Base-by-base conservation (phyloP, 768 basidiomycete species). In the Sistotremastrum niveocremeum region DNA sequence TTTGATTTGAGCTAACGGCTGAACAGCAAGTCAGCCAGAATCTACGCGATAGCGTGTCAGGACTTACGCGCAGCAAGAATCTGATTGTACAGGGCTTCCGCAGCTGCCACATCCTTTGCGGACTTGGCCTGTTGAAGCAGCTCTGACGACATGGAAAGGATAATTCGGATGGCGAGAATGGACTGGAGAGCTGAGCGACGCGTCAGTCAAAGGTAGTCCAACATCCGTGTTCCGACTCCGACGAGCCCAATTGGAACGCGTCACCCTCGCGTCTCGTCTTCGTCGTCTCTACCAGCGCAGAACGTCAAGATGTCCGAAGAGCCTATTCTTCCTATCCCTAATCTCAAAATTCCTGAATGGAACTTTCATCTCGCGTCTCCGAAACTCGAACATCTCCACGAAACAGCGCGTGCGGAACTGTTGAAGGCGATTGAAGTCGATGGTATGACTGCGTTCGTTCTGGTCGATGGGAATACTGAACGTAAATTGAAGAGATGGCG, bases 301-400 rank as follows among this genome's bases (percentile, higher is more conserved):
- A 46, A n/a, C n/a, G n/a, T 11, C 44, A 53, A 42, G 47, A 90
- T 91, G 87, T 74, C 86, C 45, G 85, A 94, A 62, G 87, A 93
- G 52, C 65, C 76, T 9, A 77, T 91, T 2, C 72, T 86, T 36
- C 88, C 88, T 0, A 82, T 86, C 50, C 93, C 91, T 28, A 93
- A 95, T 59, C 77, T 91, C 46, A 66, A 71, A 7, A 72, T 94
- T 11, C 73, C 91, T 1, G 84, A 94, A 55, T 75, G 82, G 57
- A 67, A 83, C 8, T 95, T 87, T 55, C 73, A 75, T 7, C 71
- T 97, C 4, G 73, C 77, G 8, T 76, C 74, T 12, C 70, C 77
- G 0, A 65, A 71, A 1, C 71, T 90, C 35, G 57, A 67, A 0
- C 68, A 76, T 41, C 69, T 84, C 3, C 86, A 90, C 53, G 71